These are phyloP conservation scores for Alternaria sp. DNA, from an alignment of 2,329 filamentous ascomycete genomes.

Conservation along the genomic window DNA sequence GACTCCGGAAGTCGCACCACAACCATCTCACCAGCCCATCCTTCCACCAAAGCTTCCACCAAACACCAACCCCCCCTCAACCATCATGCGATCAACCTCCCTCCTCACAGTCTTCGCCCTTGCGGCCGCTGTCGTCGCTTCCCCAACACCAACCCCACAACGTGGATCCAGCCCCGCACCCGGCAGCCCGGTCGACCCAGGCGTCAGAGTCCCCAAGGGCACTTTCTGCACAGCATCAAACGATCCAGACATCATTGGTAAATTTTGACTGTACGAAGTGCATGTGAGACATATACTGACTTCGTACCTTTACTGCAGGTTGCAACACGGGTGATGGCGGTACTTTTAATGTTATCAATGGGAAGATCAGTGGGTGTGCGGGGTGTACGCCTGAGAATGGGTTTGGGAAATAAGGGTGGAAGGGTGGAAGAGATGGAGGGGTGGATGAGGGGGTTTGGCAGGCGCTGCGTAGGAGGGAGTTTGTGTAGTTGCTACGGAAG, in stretches of 20 bases:
- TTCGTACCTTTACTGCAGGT: neutral
- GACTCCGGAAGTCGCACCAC: neutral
- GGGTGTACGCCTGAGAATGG: neutral
- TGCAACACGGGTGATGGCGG: constrained; percentile 6
- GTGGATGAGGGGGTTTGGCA: neutral
- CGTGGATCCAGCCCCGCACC: neutral
- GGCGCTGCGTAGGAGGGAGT: neutral
- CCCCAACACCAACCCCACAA: neutral
- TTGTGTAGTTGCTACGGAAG: neutral
- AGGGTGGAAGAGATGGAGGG: neutral
- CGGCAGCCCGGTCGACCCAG: neutral
- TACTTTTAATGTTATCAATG: neutral
- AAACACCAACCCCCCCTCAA: neutral
- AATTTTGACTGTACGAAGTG: too few relatives aligned
- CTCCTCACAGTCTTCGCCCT: neutral
- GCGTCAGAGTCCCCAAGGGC: neutral
- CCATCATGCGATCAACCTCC: neutral
- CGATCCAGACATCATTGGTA: neutral
- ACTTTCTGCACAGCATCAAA: neutral
- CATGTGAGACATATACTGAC: too few relatives aligned
- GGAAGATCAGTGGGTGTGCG: neutral
- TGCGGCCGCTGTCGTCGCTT: neutral
- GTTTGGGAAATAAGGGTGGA: neutral
- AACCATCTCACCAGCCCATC: neutral
- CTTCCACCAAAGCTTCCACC: too few relatives aligned